These are phyloP conservation scores for Kwoniella pini DNA, from an alignment of 768 basidiomycete genomes.

Conservation along the genomic window DNA sequence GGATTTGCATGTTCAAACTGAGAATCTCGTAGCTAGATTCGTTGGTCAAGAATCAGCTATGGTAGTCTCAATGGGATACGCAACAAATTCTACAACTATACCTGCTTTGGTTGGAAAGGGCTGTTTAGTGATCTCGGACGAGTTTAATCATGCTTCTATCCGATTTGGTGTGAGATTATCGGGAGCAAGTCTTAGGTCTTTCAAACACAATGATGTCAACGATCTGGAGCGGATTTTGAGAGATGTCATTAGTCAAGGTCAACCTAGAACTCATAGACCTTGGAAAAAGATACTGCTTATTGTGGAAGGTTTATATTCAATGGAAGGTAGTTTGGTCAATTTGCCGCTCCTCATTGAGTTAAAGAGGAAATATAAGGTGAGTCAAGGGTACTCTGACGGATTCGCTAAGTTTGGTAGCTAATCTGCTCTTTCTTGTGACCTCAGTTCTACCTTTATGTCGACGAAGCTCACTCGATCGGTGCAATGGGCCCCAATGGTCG, in stretches of 20 bases:
- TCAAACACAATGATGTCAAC: conserved; percentile 95
- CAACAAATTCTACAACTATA: conserved; percentile 67
- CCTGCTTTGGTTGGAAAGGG: conserved; percentile 89
- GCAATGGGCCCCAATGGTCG: conserved; percentile 92
- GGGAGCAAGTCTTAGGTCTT: conserved; percentile 85
- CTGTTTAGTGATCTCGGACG: conserved; percentile 92
- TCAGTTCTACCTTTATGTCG: conserved; percentile 92
- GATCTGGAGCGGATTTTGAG: conserved; percentile 75
- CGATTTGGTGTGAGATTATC: conserved; percentile 86
- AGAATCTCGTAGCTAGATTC: conserved; percentile 86
- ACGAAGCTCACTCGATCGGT: conserved; percentile 97
- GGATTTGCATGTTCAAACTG: conserved; percentile 76
- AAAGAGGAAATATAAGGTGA: conserved; percentile 92
- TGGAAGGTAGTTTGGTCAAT: conserved; percentile 95
- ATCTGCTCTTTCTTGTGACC: not conserved
- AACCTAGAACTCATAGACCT: conserved; percentile 95
- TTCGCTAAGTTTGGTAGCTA: no score
- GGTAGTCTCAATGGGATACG: conserved; percentile 75
- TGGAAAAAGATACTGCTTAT: conserved; percentile 98
- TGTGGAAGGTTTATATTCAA: conserved; percentile 94
- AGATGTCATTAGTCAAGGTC: conserved; percentile 94
- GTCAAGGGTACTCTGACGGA: conserved; percentile 29
- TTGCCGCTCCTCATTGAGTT: conserved; percentile 78
- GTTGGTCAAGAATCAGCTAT: conserved; percentile 86
- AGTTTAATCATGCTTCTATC: conserved; percentile 93